Percentiles rank a stretch among this genome's conserved stretches.
Evolutionary conservation across 495 filamentous ascomycete species (phyloP).

Genomic region (Pyrenopolyporus hunteri): DNA sequence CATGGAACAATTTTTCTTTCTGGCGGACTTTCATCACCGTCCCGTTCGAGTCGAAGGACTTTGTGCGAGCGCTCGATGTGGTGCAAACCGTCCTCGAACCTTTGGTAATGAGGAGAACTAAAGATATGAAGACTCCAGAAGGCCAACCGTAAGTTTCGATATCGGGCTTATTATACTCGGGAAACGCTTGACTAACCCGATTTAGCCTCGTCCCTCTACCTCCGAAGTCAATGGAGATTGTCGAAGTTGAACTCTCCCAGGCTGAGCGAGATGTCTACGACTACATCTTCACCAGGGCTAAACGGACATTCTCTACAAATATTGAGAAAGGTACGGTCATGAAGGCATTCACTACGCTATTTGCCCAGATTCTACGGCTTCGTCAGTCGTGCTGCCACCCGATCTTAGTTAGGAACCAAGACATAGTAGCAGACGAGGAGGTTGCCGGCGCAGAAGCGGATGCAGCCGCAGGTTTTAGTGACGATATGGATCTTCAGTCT

Average conservation of each 20-base stretch:
- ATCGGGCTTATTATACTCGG: neutral
- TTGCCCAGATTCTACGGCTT: constrained; percentile 93
- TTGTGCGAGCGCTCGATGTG: constrained; percentile 89
- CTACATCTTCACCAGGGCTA: constrained; percentile 81
- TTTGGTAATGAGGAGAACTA: constrained; percentile 91
- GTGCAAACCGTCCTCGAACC: constrained; percentile 97
- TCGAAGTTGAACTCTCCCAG: constrained; percentile 82
- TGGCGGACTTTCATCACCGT: constrained; percentile 99
- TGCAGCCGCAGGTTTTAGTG: constrained; percentile 76
- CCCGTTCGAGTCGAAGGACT: constrained; percentile 94
- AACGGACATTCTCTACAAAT: constrained; percentile 80
- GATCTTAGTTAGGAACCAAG: constrained; percentile 81
- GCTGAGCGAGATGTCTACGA: constrained; percentile 91
- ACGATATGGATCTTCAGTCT: constrained; percentile 93
- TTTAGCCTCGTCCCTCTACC: constrained; percentile 76
- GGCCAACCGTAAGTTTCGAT: constrained; percentile 63
- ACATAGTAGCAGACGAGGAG: constrained; percentile 85
- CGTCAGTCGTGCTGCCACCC: constrained; percentile 96
- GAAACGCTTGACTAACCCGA: constrained; percentile 14
- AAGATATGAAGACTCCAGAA: constrained; percentile 96
- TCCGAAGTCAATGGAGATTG: constrained; percentile 78
- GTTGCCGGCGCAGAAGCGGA: constrained; percentile 82
- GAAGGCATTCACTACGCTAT: constrained; percentile 93
- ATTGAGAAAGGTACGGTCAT: constrained; percentile 90
- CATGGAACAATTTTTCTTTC: constrained; percentile 98